These are phyloP conservation scores for Cutaneotrichosporon sp. DNA, from an alignment of 1,284 basidiomycete genomes.

Conservation along the genomic window DNA sequence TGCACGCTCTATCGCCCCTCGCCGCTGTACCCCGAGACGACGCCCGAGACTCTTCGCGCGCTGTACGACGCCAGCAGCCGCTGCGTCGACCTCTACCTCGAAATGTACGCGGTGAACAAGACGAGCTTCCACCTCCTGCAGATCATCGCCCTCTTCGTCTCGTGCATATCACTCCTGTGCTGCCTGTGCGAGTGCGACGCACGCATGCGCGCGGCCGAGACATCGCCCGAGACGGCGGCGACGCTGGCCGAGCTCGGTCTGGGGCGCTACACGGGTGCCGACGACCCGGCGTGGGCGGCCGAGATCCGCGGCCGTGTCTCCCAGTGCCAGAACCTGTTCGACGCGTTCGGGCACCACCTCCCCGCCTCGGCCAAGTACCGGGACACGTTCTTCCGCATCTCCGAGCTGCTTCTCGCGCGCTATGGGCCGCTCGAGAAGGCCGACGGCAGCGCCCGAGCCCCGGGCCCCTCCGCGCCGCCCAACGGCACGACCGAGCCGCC, in stretches of 20 bases:
- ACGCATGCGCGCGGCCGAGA: slow-evolving; percentile 20
- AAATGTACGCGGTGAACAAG: slow-evolving; percentile 33
- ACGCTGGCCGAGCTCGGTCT: slow-evolving; percentile 20
- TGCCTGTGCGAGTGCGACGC: slow-evolving; percentile 39
- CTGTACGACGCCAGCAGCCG: slow-evolving; percentile 29
- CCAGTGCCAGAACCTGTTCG: slow-evolving; percentile 36
- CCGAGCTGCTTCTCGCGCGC: slow-evolving; percentile 26
- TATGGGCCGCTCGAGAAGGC: slow-evolving; percentile 22
- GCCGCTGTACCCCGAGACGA: slow-evolving; percentile 33
- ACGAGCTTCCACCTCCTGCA: slow-evolving; percentile 38
- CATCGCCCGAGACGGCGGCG: not conserved
- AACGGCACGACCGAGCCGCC: not conserved
- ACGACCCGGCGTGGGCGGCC: slow-evolving; percentile 26
- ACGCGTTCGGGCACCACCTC: slow-evolving; percentile 31
- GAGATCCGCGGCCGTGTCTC: slow-evolving; percentile 31
- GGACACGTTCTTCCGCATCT: slow-evolving; percentile 31
- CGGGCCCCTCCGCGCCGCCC: no score
- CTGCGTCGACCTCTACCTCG: slow-evolving; percentile 36
- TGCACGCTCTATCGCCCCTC: slow-evolving; percentile 38
- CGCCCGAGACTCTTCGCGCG: slow-evolving; percentile 25
- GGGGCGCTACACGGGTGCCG: slow-evolving; percentile 15
- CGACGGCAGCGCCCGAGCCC: not conserved
- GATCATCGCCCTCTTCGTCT: slow-evolving; percentile 34
- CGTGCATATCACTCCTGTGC: slow-evolving; percentile 38
- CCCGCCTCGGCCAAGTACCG: slow-evolving; percentile 31